Conservation (phyloP, 306 rosid species). For the Cicer bijugum region DNA sequence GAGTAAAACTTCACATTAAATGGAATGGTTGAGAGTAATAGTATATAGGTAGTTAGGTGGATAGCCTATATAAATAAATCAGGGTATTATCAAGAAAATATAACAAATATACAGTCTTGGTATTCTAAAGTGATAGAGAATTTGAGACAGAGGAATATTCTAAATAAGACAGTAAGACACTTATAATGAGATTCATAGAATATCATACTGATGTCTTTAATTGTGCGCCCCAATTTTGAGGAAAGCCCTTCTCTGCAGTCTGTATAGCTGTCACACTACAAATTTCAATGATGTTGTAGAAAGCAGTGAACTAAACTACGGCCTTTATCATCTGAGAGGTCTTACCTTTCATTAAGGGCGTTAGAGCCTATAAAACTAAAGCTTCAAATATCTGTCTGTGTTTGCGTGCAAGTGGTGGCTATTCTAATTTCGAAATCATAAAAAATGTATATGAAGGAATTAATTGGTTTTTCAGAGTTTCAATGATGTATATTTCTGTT, state of each 20-base stretch:
- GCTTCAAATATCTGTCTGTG: not conserved
- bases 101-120: too few species aligned
- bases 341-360: slow-evolving; percentile 14
- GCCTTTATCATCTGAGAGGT: not conserved
- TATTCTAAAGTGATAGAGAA: not conserved
- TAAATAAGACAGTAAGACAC: not conserved
- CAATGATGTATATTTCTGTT: slow-evolving; percentile 13
- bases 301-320: not conserved
- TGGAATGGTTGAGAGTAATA: too few species aligned
- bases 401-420: not conserved
- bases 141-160: not conserved
- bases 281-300: slow-evolving; percentile 1
- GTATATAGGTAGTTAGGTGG: not conserved
- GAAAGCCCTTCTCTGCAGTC: slow-evolving; percentile 41
- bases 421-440: slow-evolving; percentile 20
- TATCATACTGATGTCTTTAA: slow-evolving; percentile 21
- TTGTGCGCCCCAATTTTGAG: slow-evolving; percentile 31
- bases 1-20: too few species aligned
- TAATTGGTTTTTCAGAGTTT: slow-evolving; percentile 37
- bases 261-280: slow-evolving; percentile 21
- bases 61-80: not conserved
- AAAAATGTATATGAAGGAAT: slow-evolving; percentile 10
- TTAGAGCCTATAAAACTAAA: slow-evolving; percentile 13
- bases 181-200: not conserved
- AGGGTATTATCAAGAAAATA: too few species aligned